Percentiles rank a stretch among this genome's conserved stretches.
These are phyloP conservation scores for Protomyces inouyei DNA, from an alignment of 1,139 yeast genomes.

Conservation along the genomic window DNA sequence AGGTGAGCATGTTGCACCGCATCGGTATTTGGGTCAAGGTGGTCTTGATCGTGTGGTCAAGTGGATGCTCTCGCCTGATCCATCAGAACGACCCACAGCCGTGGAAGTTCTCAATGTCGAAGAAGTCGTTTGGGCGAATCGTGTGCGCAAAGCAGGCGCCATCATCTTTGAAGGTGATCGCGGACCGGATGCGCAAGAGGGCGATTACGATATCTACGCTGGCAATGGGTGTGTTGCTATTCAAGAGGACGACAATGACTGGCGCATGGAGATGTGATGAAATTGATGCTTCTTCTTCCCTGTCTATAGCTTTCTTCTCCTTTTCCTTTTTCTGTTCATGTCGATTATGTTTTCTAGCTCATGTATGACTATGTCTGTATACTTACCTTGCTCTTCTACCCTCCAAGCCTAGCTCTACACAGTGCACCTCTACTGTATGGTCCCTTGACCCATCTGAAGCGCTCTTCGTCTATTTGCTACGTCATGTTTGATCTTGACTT, in stretches of 20 bases:
- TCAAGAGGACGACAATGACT: constrained; percentile 34
- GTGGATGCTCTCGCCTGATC: constrained; percentile 86
- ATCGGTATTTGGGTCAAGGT: constrained; percentile 29
- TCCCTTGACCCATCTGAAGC: too few relatives aligned
- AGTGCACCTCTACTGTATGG: too few relatives aligned
- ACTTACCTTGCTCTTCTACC: neutral
- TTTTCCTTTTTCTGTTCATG: neutral
- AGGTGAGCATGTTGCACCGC: constrained; percentile 6
- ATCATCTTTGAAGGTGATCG: constrained; percentile 93
- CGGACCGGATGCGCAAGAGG: constrained; percentile 55
- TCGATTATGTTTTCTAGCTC: neutral
- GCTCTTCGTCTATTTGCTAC: too few relatives aligned
- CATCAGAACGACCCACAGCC: constrained; percentile 77
- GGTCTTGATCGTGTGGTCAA: constrained; percentile 74
- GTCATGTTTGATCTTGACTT: too few relatives aligned
- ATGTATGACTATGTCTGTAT: neutral
- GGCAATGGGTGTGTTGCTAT: constrained; percentile 30
- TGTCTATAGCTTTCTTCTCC: neutral
- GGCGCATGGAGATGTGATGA: constrained; percentile 35
- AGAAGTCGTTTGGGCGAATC: constrained; percentile 75
- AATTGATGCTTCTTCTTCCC: neutral
- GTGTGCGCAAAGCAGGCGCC: constrained; percentile 86
- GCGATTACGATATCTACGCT: constrained; percentile 14
- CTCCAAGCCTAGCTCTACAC: too few relatives aligned
- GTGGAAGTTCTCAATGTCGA: constrained; percentile 58